Base-by-base conservation (phyloP, 2,329 filamentous ascomycete species). In the Beauveria medogensis region DNA sequence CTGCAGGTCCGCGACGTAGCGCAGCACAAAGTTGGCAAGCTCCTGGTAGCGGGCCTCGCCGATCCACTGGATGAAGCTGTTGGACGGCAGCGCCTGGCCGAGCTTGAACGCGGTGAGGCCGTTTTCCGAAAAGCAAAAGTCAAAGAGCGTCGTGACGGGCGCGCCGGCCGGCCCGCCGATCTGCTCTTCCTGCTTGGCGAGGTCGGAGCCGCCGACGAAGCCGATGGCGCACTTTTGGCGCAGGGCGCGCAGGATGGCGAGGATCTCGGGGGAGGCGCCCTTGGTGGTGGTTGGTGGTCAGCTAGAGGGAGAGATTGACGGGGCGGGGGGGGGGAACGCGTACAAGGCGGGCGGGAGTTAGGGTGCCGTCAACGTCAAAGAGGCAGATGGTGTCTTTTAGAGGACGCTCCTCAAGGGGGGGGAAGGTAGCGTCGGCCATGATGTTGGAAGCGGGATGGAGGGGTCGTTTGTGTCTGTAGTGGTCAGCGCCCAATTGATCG, bases 71-170 rank as follows among this genome's bases (percentile, higher is more conserved):
- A 97, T 96, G 84, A 97, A 99, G 77, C 85, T 91, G 76, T 88
- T 89, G 69, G 85, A 86, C 1, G 87, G 80, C 62, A 97, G 84
- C 60, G 83, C 81, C 73, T 87, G 76, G 69, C 93, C 94, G 70
- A 92, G 78, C 71, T 92, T 91, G 82, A 83, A 96, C 48, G 93
- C 94, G 2, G 90, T 95, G 67, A 99, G 85, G 12, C 94, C 94
- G 78, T 99, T 99, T 80, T 99, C 94, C 62, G 92, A 81, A 79
- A 99, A 99, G 84, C 89, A 94, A 79, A 91, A 99, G 81, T 99
- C 94, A 80, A 99, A 99, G 70, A 97, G 86, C 64, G 85, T 80
- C 57, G 87, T 92, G 64, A 97, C 93, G 67, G 88, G 82, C 30
- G 77, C 74, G 62, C 82, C 78, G 28, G 83, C 73, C 4, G 84